Evolutionary conservation across 768 basidiomycete genomes (phyloP), one percentile per base, ranked within the genome.

Genomic region (Naganishia antarctica): DNA sequence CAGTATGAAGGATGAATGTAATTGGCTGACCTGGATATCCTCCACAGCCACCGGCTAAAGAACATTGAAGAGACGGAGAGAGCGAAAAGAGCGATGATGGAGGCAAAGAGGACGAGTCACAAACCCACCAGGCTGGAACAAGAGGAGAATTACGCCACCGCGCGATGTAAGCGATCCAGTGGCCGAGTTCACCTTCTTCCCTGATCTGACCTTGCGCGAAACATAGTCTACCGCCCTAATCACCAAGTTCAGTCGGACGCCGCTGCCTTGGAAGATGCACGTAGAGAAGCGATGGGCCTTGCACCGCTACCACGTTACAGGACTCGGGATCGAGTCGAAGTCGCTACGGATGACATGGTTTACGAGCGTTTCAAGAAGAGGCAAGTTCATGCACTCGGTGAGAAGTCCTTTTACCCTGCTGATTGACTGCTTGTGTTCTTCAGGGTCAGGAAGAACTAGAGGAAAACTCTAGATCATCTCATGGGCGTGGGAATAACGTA

Each of bases 61-160:
- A 99, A 97, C 73, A 99, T 99, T 61, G 92, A 96, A 74, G 91
- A 92, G 57, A 99, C 94, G 0, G 96, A 98, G 75, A 94, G 90
- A 69, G 94, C 94, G 0, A 98, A 97, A 77, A 83, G 91, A 0
- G 81, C 84, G 12, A 88, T 92, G 25, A 65, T 76, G 67, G 74
- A 77, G 62, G 85, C 0, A 90, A 91, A 68, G 85, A 84, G 64
- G 18, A 32, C 61, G 29, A 43, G n/a, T 25, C 82, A 85, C 51
- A 84, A 86, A 13, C 46, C 47, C 41, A 75, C 66, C 34, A 79
- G 61, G 15, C 66, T 61, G 41, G 65, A 70, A 21, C 90, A 91
- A 60, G 90, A 91, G 71, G 88, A 86, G 58, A 89, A 91, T 73
- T 84, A 93, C 43, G 87, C 86, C 11, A 88, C 90, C 11, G 83